Evolutionary conservation across 371 early-diverging fungal species (phyloP).

Genomic region (Fennellomyces sp.): DNA sequence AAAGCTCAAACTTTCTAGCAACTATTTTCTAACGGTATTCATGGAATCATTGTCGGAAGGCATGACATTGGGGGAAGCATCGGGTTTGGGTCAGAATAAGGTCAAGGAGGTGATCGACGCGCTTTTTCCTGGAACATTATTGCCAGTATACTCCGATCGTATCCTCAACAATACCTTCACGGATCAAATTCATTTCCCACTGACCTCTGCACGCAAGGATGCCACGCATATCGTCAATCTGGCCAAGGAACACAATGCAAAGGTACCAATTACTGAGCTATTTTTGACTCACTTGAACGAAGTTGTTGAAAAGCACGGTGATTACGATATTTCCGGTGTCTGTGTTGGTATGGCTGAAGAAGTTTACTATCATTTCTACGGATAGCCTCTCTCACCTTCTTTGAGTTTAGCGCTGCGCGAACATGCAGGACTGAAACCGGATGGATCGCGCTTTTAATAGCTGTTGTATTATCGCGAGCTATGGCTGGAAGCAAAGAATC

Average conservation of each 20-base stretch:
- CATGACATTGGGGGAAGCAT: constrained; percentile 66
- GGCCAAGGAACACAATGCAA: constrained; percentile 25
- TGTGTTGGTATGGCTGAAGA: constrained; percentile 45
- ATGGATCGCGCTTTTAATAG: too few species aligned
- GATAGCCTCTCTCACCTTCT: neutral
- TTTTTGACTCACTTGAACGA: constrained; percentile 30
- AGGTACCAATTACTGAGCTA: constrained; percentile 26
- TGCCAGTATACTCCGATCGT: constrained; percentile 33
- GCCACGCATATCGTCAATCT: constrained; percentile 35
- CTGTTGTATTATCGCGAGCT: too few species aligned
- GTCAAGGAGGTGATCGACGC: constrained; percentile 58
- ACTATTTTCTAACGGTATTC: constrained; percentile 61
- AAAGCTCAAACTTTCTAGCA: constrained; percentile 67
- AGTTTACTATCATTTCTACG: too few species aligned
- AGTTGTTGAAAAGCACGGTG: constrained; percentile 24
- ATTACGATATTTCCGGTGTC: constrained; percentile 39
- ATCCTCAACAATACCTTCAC: constrained; percentile 39
- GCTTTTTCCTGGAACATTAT: constrained; percentile 50
- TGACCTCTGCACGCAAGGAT: constrained; percentile 40
- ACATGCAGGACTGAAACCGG: constrained; percentile 2
- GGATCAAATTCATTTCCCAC: constrained; percentile 29
- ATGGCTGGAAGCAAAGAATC: too few species aligned
- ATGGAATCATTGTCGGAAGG: constrained; percentile 72
- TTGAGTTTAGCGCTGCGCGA: neutral
- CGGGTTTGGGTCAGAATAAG: constrained; percentile 56